Base-by-base conservation (phyloP, 2,329 filamentous ascomycete species). In the Phyllosticta citribraziliensis region DNA sequence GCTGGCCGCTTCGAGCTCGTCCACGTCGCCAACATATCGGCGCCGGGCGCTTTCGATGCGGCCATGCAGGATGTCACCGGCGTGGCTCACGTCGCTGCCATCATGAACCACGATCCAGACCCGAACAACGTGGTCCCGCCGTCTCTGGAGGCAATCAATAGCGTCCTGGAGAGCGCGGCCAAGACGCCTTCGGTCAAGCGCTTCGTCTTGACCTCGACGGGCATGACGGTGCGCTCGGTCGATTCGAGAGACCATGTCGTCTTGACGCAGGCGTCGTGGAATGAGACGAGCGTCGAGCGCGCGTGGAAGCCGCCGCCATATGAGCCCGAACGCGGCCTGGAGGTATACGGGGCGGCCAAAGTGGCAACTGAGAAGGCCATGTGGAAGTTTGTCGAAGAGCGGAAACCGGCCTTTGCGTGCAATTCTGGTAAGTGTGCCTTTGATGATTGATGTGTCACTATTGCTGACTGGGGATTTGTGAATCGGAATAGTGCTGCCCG, bases 261-360 rank as follows among this genome's bases (percentile, higher is more conserved):
- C 12, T 5, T 53, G 19, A 17, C 12, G n/a, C 47, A 58, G n/a
- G 19, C 20, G 3, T 52, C 50, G 11, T 58, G 50, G 25, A 58
- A 53, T 17, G 25, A 53, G 10, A 11, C 20, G 1, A 30, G n/a
- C 27, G 10, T 58, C 9, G n/a, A 22, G 19, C 4, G 9, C 2
- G 50, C 56, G 12, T 58, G 50, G 56, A 8, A 11, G n/a, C 35
- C 50, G n/a, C 58, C 53, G 1, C 58, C 58, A 6, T 60, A 55
- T 22, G 25, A 30, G 10, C 14, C 8, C 2, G 9, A 14, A 17
- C 58, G 67, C 24, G 63, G 58, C 14, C 67, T 66, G 56, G 65
- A 67, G 11, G 68, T 78, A 1, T 82, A 82, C 61, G 69, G 71
- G 0, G 79, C 78, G 1, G 74, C 73, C 56, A 83, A 83, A 64